These are phyloP conservation scores for Beauveria medogensis DNA, from an alignment of 2,329 filamentous ascomycete species.

Conservation along the genomic window DNA sequence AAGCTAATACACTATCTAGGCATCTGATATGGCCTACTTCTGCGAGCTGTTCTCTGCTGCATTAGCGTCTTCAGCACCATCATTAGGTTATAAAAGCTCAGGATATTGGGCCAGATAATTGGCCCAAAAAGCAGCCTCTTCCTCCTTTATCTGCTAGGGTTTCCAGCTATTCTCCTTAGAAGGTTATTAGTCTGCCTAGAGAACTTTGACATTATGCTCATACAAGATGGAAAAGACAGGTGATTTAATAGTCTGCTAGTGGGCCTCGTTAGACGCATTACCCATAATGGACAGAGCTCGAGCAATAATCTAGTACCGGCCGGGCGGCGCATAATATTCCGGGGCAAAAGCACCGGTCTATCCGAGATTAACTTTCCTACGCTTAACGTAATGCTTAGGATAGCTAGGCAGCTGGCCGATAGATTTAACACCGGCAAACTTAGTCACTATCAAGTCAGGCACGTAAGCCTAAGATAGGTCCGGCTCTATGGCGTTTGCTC, in stretches of 20 bases:
- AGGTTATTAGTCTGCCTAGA: background rate
- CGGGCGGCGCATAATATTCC: conserved; percentile 4
- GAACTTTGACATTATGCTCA: background rate
- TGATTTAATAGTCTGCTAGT: background rate
- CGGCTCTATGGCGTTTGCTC: background rate
- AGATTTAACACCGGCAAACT: background rate
- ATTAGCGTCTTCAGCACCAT: background rate
- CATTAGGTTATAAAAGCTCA: background rate
- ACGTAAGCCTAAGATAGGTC: background rate
- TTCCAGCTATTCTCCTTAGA: background rate
- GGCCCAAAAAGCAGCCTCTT: background rate
- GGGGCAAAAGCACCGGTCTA: conserved; percentile 3
- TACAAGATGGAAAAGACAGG: background rate
- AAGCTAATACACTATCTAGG: background rate
- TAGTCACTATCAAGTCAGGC: background rate
- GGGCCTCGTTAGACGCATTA: background rate
- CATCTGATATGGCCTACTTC: background rate
- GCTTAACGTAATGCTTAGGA: background rate
- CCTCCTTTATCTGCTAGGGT: background rate
- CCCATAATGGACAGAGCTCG: conserved; percentile 7
- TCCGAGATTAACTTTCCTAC: background rate
- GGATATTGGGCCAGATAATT: background rate
- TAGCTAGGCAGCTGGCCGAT: conserved; percentile 5
- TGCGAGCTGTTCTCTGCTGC: background rate
- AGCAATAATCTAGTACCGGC: conserved; percentile 9